Percentiles rank a stretch among this genome's conserved stretches.
Conservation (phyloP, 805 yeast genomes). For the Komagataella populi region DNA sequence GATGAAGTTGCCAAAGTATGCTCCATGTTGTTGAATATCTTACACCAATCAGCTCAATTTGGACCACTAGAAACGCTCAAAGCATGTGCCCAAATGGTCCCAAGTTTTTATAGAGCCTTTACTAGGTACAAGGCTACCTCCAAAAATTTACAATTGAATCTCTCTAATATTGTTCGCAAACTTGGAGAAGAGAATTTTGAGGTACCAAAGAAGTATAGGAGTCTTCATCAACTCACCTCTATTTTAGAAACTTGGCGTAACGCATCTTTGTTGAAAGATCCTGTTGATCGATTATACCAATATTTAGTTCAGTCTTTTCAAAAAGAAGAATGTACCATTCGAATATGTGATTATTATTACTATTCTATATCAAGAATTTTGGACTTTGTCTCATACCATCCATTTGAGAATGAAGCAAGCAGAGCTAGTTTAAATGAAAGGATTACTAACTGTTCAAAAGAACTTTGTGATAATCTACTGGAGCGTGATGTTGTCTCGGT, state of each 20-base stretch:
- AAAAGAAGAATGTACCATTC: neutral
- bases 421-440: neutral
- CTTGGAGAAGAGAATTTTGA: conserved; percentile 12
- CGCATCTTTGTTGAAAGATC: neutral
- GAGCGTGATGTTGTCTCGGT: neutral
- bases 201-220: neutral
- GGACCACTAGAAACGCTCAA: conserved; percentile 69
- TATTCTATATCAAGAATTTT: neutral
- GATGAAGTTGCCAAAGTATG: conserved; percentile 89
- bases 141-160: conserved; percentile 37
- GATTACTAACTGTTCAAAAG: neutral
- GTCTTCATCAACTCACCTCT: neutral
- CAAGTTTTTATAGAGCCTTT: conserved; percentile 85
- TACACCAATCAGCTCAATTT: conserved; percentile 48
- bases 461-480: neutral
- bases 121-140: conserved; percentile 92
- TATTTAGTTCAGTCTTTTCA: neutral
- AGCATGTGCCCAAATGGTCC: conserved; percentile 73
- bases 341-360: neutral
- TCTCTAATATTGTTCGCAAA: conserved; percentile 22
- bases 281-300: neutral
- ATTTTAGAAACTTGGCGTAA: neutral
- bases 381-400: neutral
- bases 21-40: conserved; percentile 67
- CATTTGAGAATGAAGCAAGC: neutral